These are phyloP conservation scores for Cornus controversa DNA, from an alignment of 148 eudicot species.

Conservation along the genomic window DNA sequence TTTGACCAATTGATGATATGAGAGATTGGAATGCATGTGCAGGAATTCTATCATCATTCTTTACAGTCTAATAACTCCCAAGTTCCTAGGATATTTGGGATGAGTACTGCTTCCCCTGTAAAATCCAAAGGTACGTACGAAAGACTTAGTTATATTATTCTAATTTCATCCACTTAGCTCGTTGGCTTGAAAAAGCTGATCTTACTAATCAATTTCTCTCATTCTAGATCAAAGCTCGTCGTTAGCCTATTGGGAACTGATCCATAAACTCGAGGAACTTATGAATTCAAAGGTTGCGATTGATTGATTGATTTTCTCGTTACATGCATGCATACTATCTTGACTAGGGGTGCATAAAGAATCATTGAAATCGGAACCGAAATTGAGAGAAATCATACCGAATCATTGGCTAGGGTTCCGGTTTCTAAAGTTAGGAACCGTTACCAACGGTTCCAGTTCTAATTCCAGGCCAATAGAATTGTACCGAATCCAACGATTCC, in stretches of 20 bases:
- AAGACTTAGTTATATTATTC: conserved; percentile 5
- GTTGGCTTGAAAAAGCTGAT: background rate
- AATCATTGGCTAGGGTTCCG: too few relatives aligned
- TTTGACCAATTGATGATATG: too few relatives aligned
- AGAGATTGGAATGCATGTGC: background rate
- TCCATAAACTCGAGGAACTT: conserved; percentile 62
- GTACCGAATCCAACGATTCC: too few relatives aligned
- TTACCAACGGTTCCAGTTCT: too few relatives aligned
- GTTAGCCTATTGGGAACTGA: conserved; percentile 55
- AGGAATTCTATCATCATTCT: conserved; percentile 81
- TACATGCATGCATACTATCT: background rate
- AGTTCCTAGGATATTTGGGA: conserved; percentile 90
- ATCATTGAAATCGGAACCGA: too few relatives aligned
- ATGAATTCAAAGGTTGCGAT: conserved; percentile 73
- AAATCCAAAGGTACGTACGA: conserved; percentile 60
- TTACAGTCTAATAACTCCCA: conserved; percentile 19
- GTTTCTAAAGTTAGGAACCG: too few relatives aligned
- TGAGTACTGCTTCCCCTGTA: conserved; percentile 94
- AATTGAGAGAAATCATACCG: too few relatives aligned
- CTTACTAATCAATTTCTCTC: background rate
- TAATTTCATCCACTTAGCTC: background rate
- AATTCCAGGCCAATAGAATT: too few relatives aligned
- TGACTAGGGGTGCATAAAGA: too few relatives aligned
- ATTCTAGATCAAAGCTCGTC: conserved; percentile 45
- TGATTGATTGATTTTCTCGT: conserved; percentile 8